These are phyloP conservation scores for Thelonectria discophora DNA, from an alignment of 2,329 filamentous ascomycete genomes.

Conservation along the genomic window DNA sequence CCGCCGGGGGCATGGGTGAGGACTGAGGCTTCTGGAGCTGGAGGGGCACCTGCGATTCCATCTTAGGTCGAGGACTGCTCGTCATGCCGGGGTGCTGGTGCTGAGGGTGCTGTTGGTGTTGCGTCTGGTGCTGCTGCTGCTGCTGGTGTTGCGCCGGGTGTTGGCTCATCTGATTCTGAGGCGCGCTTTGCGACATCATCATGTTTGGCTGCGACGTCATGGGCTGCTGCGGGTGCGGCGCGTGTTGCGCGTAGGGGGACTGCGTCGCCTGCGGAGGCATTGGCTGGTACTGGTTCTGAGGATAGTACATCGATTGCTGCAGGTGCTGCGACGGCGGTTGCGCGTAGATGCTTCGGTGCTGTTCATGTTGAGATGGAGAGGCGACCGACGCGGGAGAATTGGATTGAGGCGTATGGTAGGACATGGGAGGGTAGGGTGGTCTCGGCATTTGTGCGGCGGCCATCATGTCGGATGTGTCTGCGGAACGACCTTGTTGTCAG, in stretches of 20 bases:
- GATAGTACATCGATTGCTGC: constrained; percentile 83
- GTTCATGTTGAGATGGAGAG: constrained; percentile 88
- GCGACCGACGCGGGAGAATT: constrained; percentile 94
- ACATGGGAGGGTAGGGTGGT: constrained; percentile 85
- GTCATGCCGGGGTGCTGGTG: constrained; percentile 65
- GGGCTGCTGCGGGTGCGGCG: constrained; percentile 59
- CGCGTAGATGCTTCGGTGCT: constrained; percentile 86
- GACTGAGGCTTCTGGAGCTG: constrained; percentile 67
- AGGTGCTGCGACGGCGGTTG: constrained; percentile 81
- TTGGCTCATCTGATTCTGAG: constrained; percentile 67
- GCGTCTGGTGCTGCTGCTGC: background rate
- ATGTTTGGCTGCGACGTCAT: constrained; percentile 72
- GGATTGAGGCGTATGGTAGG: constrained; percentile 92
- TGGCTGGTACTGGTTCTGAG: constrained; percentile 69
- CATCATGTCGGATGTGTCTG: constrained; percentile 72
- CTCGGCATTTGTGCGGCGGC: constrained; percentile 75
- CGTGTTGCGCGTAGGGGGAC: constrained; percentile 69
- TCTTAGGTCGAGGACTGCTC: constrained; percentile 69
- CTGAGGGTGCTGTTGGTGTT: constrained; percentile 40
- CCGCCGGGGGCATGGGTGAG: constrained; percentile 52
- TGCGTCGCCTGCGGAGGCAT: constrained; percentile 70
- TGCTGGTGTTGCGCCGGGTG: constrained; percentile 64
- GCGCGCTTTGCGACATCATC: constrained; percentile 70
- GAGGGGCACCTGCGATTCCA: constrained; percentile 68
- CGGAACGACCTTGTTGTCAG: constrained; percentile 30